Evolutionary conservation across 805 yeast species (phyloP), one percentile per base, ranked within the genome.

Genomic region (Hanseniaspora hatyaiensis): DNA sequence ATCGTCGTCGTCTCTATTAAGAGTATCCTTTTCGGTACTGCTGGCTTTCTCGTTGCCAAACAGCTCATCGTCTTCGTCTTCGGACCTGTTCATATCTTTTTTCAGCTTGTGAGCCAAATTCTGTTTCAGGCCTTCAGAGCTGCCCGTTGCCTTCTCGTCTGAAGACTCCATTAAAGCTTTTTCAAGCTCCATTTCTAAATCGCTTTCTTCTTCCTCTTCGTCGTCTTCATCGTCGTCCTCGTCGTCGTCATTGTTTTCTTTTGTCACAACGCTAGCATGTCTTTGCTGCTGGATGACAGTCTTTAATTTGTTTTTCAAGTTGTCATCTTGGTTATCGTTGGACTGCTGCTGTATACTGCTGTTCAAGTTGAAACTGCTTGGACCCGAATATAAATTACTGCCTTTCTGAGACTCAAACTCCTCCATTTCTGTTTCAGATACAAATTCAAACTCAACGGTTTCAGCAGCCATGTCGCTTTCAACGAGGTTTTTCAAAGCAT

Each of bases 401-500:
- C n/a, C n/a, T n/a, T n/a, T n/a, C n/a, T n/a, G n/a, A n/a, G n/a
- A n/a, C n/a, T 26, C 11, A 26, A 26, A 26, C 11, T 51, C 52
- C 51, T 41, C 49, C 20, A 68, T 55, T 26, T 65, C 66, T 51
- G 66, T 70, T 38, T 72, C 72, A 47, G 80, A 87, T 2, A 86
- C 69, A 46, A 86, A 69, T 57, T 88, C 95, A 57, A 79, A 86
- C 31, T 73, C 73, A 22, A 81, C 74, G 38, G 80, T 85, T 59
- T 84, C 88, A 0, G 96, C 95, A 50, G 81, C 87, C 32, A 75
- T 83, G 60, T 89, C 98, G 39, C 77, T 64, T 52, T 74, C 68
- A 26, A 89, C 67, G 44, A 89, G 66, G 58, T 80, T 85, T 50
- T 83, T 82, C 4, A 89, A 95, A 47, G 75, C 76, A 31, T 73